phyloP scores from a whole-genome alignment of 1,284 basidiomycete species.

The Acaromyces ingoldii region DNA sequence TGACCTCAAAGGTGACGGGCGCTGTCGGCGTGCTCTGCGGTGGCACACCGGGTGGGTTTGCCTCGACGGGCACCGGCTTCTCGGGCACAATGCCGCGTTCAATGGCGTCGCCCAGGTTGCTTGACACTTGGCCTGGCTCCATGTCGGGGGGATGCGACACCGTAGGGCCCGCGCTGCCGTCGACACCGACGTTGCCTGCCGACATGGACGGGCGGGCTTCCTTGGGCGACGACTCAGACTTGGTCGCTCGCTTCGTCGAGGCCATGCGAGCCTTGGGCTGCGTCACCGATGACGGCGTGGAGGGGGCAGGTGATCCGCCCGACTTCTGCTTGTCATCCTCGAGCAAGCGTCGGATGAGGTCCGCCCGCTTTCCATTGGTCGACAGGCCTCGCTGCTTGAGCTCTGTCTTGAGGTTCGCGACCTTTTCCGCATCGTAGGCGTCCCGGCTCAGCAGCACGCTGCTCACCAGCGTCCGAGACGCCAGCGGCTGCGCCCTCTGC shows the following conservation, averaged over 20 bases:
- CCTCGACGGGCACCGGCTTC: not conserved
- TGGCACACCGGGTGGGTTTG: constrained; percentile 15
- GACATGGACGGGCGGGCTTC: not conserved
- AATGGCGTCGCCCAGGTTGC: not conserved
- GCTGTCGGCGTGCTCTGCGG: constrained; percentile 9
- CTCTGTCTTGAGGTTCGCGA: constrained; percentile 9
- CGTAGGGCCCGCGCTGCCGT: not conserved
- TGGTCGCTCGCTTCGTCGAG: not conserved
- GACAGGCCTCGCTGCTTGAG: constrained; percentile 8
- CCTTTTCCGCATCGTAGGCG: constrained; percentile 4
- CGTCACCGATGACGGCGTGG: no score
- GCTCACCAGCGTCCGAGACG: constrained; percentile 10
- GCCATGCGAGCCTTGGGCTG: not conserved
- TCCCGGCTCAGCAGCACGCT: constrained; percentile 8
- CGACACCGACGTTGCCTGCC: not conserved
- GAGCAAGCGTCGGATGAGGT: constrained; percentile 9
- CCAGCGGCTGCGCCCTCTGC: no score
- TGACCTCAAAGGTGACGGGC: constrained; percentile 10
- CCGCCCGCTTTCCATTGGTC: constrained; percentile 9
- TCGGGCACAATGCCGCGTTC: not conserved
- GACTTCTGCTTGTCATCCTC: constrained; percentile 6
- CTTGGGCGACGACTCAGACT: not conserved
- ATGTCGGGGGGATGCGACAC: constrained; percentile 10
- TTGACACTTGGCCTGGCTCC: constrained; percentile 11
- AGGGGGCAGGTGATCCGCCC: not conserved